A percentile compares a stretch with the other conserved stretches of the same genome.
Conservation (phyloP, 1,284 basidiomycete genomes). For the Naganishia sp. region DNA sequence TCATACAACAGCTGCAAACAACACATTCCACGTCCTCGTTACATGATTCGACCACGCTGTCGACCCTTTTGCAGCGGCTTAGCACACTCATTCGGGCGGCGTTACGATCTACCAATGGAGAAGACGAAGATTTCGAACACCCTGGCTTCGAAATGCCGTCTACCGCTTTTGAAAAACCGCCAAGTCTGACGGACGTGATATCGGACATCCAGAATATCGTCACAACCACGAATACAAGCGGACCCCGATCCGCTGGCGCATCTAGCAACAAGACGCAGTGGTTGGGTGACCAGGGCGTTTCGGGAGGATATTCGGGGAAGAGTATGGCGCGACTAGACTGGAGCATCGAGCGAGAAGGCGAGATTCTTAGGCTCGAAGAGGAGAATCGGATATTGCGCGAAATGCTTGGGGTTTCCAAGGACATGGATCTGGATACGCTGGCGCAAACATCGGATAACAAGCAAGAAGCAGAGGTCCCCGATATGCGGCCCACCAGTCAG, state of each 20-base stretch:
- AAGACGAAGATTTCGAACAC: slow-evolving; percentile 52
- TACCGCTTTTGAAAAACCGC: not conserved
- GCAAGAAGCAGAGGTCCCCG: not conserved
- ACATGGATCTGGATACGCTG: slow-evolving; percentile 13
- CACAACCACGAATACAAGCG: not conserved
- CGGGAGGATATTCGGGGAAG: slow-evolving; percentile 50
- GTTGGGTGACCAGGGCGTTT: slow-evolving; percentile 39
- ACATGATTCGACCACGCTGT: slow-evolving; percentile 62
- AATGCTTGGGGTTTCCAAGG: slow-evolving; percentile 63
- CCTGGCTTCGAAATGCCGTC: slow-evolving; percentile 24
- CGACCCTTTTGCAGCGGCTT: slow-evolving; percentile 71
- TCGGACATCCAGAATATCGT: slow-evolving; percentile 21
- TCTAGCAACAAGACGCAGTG: slow-evolving; percentile 5
- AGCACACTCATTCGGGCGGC: slow-evolving; percentile 70
- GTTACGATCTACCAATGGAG: slow-evolving; percentile 70
- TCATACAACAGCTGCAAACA: slow-evolving; percentile 73
- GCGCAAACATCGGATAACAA: not conserved
- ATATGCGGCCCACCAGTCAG: not conserved
- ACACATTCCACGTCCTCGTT: slow-evolving; percentile 65
- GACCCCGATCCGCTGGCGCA: slow-evolving; percentile 2
- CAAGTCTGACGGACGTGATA: slow-evolving; percentile 21
- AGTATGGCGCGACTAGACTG: slow-evolving; percentile 64
- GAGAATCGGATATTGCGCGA: slow-evolving; percentile 78
- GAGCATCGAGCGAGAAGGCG: slow-evolving; percentile 77
- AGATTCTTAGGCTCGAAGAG: slow-evolving; percentile 72